These are phyloP conservation scores for Plectosphaerella sp. DNA, from an alignment of 2,329 filamentous ascomycete species.

Conservation along the genomic window DNA sequence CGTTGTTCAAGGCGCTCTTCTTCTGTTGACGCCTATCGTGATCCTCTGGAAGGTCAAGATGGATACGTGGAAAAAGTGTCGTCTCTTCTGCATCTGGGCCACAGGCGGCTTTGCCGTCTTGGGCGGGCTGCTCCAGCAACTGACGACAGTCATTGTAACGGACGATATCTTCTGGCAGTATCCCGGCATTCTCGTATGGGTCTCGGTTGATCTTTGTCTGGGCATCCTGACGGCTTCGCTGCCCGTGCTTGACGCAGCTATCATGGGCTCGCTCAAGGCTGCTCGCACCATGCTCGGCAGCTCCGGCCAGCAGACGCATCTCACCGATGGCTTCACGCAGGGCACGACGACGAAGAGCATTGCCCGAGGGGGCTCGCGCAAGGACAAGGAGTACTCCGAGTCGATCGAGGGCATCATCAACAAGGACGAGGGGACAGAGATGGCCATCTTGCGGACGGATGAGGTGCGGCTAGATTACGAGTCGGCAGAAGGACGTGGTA, in stretches of 20 bases:
- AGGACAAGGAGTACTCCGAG: neutral
- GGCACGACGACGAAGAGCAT: constrained; percentile 2
- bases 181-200: constrained; percentile 17
- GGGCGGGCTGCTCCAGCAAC: constrained; percentile 19
- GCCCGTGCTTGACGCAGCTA: constrained; percentile 19
- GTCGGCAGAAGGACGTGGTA: neutral
- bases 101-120: constrained; percentile 20
- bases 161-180: constrained; percentile 13
- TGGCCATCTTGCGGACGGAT: constrained; percentile 3
- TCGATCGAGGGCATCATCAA: constrained; percentile 5
- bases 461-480: neutral
- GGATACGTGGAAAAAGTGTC: constrained; percentile 16
- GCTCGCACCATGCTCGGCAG: constrained; percentile 3
- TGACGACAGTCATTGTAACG: constrained; percentile 3
- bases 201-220: constrained; percentile 20
- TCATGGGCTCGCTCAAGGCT: constrained; percentile 8
- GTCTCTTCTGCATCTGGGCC: constrained; percentile 22
- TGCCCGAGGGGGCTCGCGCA: neutral
- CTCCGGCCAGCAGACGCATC: constrained; percentile 2
- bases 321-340: neutral
- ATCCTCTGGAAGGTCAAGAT: constrained; percentile 25
- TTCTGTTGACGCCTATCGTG: constrained; percentile 22
- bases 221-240: constrained; percentile 22
- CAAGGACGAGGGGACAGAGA: constrained; percentile 4
- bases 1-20: constrained; percentile 22